phyloP scores from a whole-genome alignment of 306 rosid genomes.

The Cicer arietinum region DNA sequence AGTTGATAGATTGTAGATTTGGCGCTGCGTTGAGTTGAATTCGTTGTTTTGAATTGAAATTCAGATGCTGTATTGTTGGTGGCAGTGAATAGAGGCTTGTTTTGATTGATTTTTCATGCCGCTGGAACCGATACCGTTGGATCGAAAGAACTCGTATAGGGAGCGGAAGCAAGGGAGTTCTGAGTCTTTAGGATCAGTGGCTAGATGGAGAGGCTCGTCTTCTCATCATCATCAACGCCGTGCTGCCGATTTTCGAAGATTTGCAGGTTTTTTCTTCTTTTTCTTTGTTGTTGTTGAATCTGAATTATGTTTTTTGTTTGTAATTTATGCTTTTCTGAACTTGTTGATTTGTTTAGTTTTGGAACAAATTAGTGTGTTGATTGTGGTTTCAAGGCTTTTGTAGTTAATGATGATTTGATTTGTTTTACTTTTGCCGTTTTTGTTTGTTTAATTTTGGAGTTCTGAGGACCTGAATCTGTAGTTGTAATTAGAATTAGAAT shows the following conservation, averaged over 20 bases:
- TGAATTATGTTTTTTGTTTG: neutral
- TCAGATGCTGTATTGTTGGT: neutral
- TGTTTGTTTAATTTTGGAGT: neutral
- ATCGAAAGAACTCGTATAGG: slow-evolving; percentile 91
- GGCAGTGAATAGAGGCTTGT: neutral
- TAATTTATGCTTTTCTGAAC: neutral
- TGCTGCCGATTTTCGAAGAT: slow-evolving; percentile 70
- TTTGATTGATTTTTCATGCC: slow-evolving; percentile 75
- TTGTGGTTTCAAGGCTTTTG: neutral
- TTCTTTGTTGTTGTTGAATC: neutral
- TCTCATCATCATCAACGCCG: slow-evolving; percentile 56
- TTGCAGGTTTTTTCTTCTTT: slow-evolving; percentile 58
- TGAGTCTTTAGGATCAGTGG: slow-evolving; percentile 74
- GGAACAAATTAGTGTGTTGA: neutral
- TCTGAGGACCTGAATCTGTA: neutral
- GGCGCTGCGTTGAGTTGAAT: neutral
- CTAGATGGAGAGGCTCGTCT: slow-evolving; percentile 87
- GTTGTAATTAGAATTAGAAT: neutral
- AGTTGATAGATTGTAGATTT: neutral
- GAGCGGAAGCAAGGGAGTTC: slow-evolving; percentile 97
- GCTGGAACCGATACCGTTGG: slow-evolving; percentile 95
- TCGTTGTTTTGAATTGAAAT: neutral
- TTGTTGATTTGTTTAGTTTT: neutral
- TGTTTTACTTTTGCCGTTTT: neutral
- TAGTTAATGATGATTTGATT: neutral